Percentiles rank a stretch among this genome's conserved stretches.
Evolutionary conservation across 2,329 filamentous ascomycete species (phyloP).

Genomic region (Phaeosphaeriaceae sp.): DNA sequence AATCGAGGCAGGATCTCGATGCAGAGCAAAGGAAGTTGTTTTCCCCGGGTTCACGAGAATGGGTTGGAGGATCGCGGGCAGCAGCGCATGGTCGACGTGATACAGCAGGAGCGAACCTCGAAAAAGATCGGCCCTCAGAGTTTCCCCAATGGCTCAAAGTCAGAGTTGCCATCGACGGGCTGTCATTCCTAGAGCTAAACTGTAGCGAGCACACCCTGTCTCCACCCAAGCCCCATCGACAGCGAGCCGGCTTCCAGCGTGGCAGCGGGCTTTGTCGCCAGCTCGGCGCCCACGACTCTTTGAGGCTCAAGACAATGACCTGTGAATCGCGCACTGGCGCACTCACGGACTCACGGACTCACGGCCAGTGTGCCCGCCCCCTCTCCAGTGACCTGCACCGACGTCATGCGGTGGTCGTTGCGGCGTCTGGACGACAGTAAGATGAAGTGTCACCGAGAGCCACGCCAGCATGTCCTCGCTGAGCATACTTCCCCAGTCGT

Average conservation of each 20-base stretch:
- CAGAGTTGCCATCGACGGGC: constrained; percentile 9
- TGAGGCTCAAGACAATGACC: not conserved
- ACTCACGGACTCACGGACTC: too few species aligned
- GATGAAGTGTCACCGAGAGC: constrained; percentile 14
- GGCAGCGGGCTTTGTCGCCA: not conserved
- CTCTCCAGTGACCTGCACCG: not conserved
- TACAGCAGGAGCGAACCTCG: constrained; percentile 4
- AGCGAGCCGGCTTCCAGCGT: not conserved
- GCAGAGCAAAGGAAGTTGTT: not conserved
- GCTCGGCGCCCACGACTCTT: not conserved
- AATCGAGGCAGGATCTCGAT: not conserved
- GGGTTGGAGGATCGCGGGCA: not conserved
- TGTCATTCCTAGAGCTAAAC: constrained; percentile 14
- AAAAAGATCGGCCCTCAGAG: constrained; percentile 9
- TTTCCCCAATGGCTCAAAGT: constrained; percentile 4
- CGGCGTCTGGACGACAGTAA: constrained; percentile 11
- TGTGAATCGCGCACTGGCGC: not conserved
- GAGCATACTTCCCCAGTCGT: constrained; percentile 1
- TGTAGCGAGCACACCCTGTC: constrained; percentile 7
- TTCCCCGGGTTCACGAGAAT: not conserved
- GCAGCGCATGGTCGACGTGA: not conserved
- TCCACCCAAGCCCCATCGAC: constrained; percentile 3
- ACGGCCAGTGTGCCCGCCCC: not conserved
- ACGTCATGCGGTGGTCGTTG: constrained; percentile 8
- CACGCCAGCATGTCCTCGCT: constrained; percentile 5